Conservation (phyloP, 2,329 filamentous ascomycete genomes). For the Exserohilum rostratum region DNA sequence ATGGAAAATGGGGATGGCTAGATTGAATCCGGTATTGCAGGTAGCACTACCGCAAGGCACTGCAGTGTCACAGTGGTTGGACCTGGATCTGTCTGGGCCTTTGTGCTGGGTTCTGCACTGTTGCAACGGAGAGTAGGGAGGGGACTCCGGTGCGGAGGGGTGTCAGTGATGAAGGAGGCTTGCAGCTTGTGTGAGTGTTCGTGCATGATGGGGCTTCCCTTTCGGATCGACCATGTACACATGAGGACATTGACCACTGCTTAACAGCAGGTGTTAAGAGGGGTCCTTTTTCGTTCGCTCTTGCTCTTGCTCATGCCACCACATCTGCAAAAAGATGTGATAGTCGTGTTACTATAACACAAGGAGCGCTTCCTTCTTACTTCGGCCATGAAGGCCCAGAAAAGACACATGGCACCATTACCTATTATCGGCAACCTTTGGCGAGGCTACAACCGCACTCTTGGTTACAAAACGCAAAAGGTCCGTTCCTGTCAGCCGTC, state of each 20-base stretch:
- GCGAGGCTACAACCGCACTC: background rate
- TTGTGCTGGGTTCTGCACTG: conserved; percentile 21
- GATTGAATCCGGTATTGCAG: conserved; percentile 26
- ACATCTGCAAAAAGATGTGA: background rate
- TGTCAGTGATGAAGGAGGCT: conserved; percentile 13
- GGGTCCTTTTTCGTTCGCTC: background rate
- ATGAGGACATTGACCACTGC: conserved; percentile 3
- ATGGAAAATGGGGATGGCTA: conserved; percentile 15
- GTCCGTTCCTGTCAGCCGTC: background rate
- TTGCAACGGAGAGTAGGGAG: conserved; percentile 36
- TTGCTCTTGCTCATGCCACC: background rate
- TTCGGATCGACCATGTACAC: conserved; percentile 2
- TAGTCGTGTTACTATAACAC: background rate
- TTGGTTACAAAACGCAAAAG: background rate
- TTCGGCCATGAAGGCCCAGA: background rate
- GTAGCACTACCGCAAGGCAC: conserved; percentile 29
- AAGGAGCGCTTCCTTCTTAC: background rate
- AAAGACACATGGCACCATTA: background rate
- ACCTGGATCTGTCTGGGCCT: conserved; percentile 34
- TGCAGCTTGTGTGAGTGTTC: conserved; percentile 14
- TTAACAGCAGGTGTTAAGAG: conserved; percentile 10
- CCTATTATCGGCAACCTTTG: background rate
- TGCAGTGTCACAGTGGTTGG: conserved; percentile 33
- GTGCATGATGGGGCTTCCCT: conserved; percentile 5
- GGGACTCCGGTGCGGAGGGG: conserved; percentile 25